Conservation (phyloP, 179 eudicot species). For the Silene vulgaris region DNA sequence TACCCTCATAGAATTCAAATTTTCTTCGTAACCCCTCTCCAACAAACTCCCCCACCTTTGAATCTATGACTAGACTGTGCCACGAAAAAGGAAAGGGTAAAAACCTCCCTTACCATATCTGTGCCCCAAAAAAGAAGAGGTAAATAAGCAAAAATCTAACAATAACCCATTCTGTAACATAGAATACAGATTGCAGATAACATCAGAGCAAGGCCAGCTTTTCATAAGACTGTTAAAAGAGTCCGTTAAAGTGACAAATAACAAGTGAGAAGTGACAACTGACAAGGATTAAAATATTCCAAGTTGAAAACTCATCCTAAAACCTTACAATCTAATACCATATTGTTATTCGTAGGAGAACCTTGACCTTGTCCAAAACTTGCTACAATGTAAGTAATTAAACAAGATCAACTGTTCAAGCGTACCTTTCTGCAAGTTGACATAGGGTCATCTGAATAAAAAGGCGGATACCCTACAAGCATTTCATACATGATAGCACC, state of each 20-base stretch:
- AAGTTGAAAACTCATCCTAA: background rate
- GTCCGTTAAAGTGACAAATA: background rate
- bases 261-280: background rate
- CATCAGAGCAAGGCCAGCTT: background rate
- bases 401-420: background rate
- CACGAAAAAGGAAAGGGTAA: background rate
- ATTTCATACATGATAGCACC: conserved; percentile 95
- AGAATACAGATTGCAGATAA: background rate
- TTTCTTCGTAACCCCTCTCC: background rate
- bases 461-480: conserved; percentile 97
- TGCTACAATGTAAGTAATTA: background rate
- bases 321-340: background rate
- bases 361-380: background rate
- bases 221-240: background rate
- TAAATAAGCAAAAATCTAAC: background rate
- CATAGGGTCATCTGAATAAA: conserved; percentile 96
- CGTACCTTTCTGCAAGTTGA: conserved; percentile 91
- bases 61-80: background rate
- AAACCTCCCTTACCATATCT: background rate
- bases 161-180: background rate
- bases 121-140: background rate
- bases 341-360: background rate
- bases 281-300: background rate
- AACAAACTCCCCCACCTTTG: background rate
- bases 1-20: background rate